phyloP scores from a whole-genome alignment of 179 eudicot species.

The Amaranthus tricolor region DNA sequence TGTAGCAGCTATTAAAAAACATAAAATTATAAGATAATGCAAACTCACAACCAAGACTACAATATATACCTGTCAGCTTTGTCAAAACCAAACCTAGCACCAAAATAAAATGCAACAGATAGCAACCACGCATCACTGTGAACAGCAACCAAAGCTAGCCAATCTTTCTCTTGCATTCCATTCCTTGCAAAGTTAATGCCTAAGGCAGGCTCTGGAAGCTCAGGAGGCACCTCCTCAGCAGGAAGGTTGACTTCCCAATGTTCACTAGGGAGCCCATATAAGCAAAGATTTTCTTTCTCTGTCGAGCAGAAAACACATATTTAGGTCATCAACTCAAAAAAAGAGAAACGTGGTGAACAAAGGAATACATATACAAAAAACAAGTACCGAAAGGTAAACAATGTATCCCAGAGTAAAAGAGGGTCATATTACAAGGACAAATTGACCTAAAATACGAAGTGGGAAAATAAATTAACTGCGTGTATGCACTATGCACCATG shows the following conservation, averaged over 20 bases:
- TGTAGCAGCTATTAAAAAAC: background rate
- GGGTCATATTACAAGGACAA: no score
- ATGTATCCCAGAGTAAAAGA: no score
- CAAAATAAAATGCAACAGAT: conserved; percentile 52
- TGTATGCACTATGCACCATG: background rate
- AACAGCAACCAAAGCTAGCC: conserved; percentile 54
- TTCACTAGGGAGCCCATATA: conserved; percentile 53
- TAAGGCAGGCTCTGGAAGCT: conserved; percentile 56
- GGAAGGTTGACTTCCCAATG: conserved; percentile 58
- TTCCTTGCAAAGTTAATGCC: conserved; percentile 57
- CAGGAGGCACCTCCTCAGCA: conserved; percentile 58
- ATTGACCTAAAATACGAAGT: no score
- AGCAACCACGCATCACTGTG: conserved; percentile 57
- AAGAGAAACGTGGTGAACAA: background rate
- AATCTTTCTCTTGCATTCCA: conserved; percentile 52
- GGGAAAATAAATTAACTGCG: background rate
- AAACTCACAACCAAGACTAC: background rate
- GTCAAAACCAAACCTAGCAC: conserved; percentile 55
- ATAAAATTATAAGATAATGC: background rate
- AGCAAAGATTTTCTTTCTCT: conserved; percentile 57
- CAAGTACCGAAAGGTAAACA: no score
- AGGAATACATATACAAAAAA: background rate
- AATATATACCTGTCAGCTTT: conserved; percentile 43
- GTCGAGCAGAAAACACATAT: conserved; percentile 16
- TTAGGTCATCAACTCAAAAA: background rate